Conservation (phyloP, 352 stramenopile species). For the Phytophthora capsici region DNA sequence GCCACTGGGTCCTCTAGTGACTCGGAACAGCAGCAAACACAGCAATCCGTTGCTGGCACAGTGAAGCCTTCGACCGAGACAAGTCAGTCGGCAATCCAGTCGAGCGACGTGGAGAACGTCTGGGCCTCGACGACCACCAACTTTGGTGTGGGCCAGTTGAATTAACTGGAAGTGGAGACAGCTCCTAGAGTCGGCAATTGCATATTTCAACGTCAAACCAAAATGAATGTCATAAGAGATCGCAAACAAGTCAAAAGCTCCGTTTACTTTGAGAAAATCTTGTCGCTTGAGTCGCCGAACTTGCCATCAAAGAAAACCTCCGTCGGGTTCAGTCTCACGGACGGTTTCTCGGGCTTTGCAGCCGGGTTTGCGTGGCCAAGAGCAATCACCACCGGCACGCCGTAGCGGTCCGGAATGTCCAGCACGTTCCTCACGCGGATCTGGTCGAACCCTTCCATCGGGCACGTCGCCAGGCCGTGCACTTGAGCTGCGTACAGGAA, state of each 20-base stretch:
- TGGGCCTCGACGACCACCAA: conserved; percentile 21
- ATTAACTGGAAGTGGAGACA: conserved; percentile 3
- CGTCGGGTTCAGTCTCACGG: conserved; percentile 57
- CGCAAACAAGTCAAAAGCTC: not conserved
- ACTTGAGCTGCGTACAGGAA: conserved; percentile 78
- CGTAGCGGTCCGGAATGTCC: conserved; percentile 82
- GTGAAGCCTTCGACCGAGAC: conserved; percentile 1
- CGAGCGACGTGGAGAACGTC: conserved; percentile 17
- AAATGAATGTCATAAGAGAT: too few relatives aligned
- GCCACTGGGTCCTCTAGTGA: not conserved
- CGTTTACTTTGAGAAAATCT: conserved; percentile 56
- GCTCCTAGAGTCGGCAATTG: too few relatives aligned
- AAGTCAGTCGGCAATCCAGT: conserved; percentile 2
- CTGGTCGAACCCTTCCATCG: conserved; percentile 87
- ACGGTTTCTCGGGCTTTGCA: conserved; percentile 28
- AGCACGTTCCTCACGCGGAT: conserved; percentile 63
- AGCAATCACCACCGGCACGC: conserved; percentile 73
- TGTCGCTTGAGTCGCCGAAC: conserved; percentile 70
- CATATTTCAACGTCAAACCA: too few relatives aligned
- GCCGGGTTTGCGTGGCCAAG: conserved; percentile 62
- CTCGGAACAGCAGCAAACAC: conserved; percentile 2
- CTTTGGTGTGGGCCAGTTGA: conserved; percentile 28
- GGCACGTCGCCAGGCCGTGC: conserved; percentile 71
- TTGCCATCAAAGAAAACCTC: conserved; percentile 89
- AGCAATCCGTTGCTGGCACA: not conserved